These are phyloP conservation scores for Sordariomycetes sp. DNA, from an alignment of 2,329 filamentous ascomycete genomes.

Conservation along the genomic window DNA sequence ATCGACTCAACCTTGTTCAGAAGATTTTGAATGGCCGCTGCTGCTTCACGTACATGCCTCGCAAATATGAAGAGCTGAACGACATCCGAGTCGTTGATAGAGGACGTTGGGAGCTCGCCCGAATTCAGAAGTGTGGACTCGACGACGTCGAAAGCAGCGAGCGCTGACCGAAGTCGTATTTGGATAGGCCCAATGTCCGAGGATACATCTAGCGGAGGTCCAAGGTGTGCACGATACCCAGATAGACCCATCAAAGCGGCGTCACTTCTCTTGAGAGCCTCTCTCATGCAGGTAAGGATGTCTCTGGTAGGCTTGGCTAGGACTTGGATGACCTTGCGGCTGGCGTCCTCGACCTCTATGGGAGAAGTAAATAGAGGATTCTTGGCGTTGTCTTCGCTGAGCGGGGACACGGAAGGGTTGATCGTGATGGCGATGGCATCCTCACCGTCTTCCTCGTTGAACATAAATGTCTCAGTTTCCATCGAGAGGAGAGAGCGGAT, in stretches of 20 bases:
- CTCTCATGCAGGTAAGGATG: slow-evolving; percentile 35
- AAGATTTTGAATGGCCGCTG: slow-evolving; percentile 35
- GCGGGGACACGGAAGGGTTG: background rate
- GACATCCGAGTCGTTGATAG: slow-evolving; percentile 36
- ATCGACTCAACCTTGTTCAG: slow-evolving; percentile 37
- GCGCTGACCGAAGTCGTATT: slow-evolving; percentile 28
- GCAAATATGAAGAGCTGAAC: slow-evolving; percentile 46
- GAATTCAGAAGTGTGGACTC: slow-evolving; percentile 37
- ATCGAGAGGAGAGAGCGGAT: slow-evolving; percentile 44
- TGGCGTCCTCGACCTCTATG: slow-evolving; percentile 7
- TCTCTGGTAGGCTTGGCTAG: slow-evolving; percentile 37
- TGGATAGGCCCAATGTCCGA: slow-evolving; percentile 30
- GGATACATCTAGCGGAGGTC: slow-evolving; percentile 30
- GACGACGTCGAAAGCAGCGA: slow-evolving; percentile 34
- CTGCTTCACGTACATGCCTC: slow-evolving; percentile 43
- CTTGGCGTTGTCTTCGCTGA: slow-evolving; percentile 1
- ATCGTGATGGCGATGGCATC: slow-evolving; percentile 7
- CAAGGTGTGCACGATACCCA: slow-evolving; percentile 36
- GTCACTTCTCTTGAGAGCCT: slow-evolving; percentile 35
- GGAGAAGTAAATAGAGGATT: slow-evolving; percentile 1
- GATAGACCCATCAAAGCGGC: slow-evolving; percentile 45
- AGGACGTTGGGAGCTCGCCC: slow-evolving; percentile 31
- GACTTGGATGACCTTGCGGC: slow-evolving; percentile 12
- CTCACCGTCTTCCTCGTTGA: slow-evolving; percentile 19
- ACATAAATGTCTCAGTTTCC: slow-evolving; percentile 36